Evolutionary conservation across 1,284 basidiomycete genomes (phyloP).

Genomic region (Malassezia pachydermatis): DNA sequence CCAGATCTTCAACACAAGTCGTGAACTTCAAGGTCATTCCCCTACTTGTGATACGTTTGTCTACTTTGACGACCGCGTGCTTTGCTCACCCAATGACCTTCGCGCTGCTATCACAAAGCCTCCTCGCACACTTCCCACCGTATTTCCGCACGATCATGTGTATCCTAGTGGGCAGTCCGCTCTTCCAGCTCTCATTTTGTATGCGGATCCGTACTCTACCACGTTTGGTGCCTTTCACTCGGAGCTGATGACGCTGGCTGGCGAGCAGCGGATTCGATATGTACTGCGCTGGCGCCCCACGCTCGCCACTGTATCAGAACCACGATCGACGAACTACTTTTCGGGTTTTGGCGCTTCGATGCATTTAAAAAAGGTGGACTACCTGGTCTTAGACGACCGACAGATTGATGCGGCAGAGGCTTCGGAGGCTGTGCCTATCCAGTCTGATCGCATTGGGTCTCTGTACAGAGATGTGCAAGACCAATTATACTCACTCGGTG

Average conservation of each 20-base stretch:
- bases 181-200: slow-evolving; percentile 20
- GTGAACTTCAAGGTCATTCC: slow-evolving; percentile 13
- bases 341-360: slow-evolving; percentile 83
- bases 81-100: slow-evolving; percentile 27
- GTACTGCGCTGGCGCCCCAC: slow-evolving; percentile 45
- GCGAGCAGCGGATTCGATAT: slow-evolving; percentile 21
- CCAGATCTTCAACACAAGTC: slow-evolving; percentile 29
- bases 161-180: slow-evolving; percentile 2
- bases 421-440: neutral
- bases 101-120: slow-evolving; percentile 2
- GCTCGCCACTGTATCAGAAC: neutral
- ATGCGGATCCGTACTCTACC: slow-evolving; percentile 35
- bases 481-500: neutral
- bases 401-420: slow-evolving; percentile 20
- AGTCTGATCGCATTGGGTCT: neutral
- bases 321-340: slow-evolving; percentile 51
- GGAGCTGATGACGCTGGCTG: slow-evolving; percentile 19
- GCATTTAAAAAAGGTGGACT: slow-evolving; percentile 94
- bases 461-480: neutral
- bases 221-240: slow-evolving; percentile 30
- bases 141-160: slow-evolving; percentile 19
- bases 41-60: slow-evolving; percentile 31
- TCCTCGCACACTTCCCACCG: neutral
- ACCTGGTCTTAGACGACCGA: slow-evolving; percentile 61
- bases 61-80: slow-evolving; percentile 19